Base-by-base conservation (phyloP, 2,329 filamentous ascomycete species). In the Fusarium secorum region DNA sequence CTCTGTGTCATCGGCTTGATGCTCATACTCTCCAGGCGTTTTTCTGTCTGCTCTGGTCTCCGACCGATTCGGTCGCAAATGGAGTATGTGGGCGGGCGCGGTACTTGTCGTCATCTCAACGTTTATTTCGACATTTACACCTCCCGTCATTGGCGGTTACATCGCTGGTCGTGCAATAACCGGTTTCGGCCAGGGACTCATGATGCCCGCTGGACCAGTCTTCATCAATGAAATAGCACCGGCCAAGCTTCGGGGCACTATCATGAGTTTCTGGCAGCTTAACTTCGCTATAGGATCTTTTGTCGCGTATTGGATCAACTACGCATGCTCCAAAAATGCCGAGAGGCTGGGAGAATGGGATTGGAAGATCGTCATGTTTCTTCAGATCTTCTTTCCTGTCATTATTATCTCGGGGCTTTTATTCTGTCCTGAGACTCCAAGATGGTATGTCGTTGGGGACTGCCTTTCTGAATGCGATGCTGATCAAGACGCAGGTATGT, bases 281-380 rank as follows among this genome's bases (percentile, higher is more conserved):
- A 89, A 88, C 79, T 90, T 89, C 77, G 86, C 82, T 0, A 87
- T 89, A 36, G 88, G 88, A 18, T 86, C 83, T 5, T 90, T 90
- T 60, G 72, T 78, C 33, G 74, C 75, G 17, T 79, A 76, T 55
- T 79, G 77, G 89, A 87, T 91, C 75, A 89, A 89, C 75, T 92
- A 87, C 72, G 89, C 85, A 9, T 88, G 87, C 76, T 84, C 84
- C 42, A 83, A 88, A 72, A 81, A 90, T 78, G 80, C 82, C 28
- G 71, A 81, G 30, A 81, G 70, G 17, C 84, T 92, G 7, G 90
- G 90, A 26, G 83, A 93, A 69, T 92, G 90, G 90, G 89, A 92
- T 78, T 92, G 90, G 90, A 88, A 86, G 73, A 87, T 91, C 81
- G 88, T 92, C 15, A 87, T 92, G 67, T 88, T 93, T 64, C 92